Evolutionary conservation across 2,329 filamentous ascomycete genomes (phyloP), one percentile per base, ranked within the genome.

Genomic region (Claviceps purpurea): DNA sequence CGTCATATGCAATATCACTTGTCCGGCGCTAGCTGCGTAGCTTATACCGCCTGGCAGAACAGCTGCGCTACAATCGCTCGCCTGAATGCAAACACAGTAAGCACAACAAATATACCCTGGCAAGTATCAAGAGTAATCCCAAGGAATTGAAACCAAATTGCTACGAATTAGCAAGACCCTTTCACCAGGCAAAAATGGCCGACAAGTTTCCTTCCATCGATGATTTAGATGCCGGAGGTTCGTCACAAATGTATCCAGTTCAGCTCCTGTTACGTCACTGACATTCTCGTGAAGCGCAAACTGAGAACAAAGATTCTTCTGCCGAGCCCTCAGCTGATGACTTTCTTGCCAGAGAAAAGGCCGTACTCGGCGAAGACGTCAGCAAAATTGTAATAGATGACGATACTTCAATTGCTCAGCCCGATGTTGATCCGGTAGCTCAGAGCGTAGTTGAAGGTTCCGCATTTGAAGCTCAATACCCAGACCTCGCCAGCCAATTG

Each of bases 301-400:
- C 84, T 52, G 79, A 81, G 59, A 75, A 77, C 65, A 77, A 75
- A 69, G 75, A 73, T 52, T 68, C 80, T 40, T 73, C 76, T 56
- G 76, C 73, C 56, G 73, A 77, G 10, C 74, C 79, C 34, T 82
- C 84, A 37, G 75, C 79, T 56, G 82, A 88, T 63, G 89, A 95
- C 70, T 97, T 98, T 68, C 81, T 97, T 48, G 83, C 87, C 56
- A 87, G 91, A 60, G 93, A 98, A 73, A 88, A 89, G 64, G 93
- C 89, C 56, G 71, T 85, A 18, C 81, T 98, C 7, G 93, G 93
- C 58, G 93, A 95, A 57, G 93, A 97, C 68, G 93, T 93, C 55
- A 80, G 89, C 61, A 87, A 90, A 73, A 98, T 98, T 68, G 77
- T 85, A 57, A 86, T 87, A 37, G 77, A 81, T 55, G 82, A 84